Conservation (phyloP, 805 yeast genomes). For the Barnettozyma salicaria region DNA sequence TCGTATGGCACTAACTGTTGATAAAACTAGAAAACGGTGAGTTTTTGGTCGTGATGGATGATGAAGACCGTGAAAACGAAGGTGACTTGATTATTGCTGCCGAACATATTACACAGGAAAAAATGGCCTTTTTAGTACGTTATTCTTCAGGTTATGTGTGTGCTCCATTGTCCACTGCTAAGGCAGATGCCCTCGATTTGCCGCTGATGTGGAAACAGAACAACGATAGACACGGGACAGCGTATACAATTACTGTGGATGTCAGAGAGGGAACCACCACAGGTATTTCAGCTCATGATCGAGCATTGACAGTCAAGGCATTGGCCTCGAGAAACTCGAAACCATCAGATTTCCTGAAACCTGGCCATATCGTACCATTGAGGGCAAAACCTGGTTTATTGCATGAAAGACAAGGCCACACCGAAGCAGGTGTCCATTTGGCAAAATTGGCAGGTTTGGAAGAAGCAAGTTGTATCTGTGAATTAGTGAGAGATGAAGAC, state of each 20-base stretch:
- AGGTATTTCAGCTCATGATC: slow-evolving; percentile 91
- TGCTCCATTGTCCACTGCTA: slow-evolving; percentile 70
- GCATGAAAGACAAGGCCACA: slow-evolving; percentile 82
- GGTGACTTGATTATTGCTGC: slow-evolving; percentile 98
- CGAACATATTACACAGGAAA: slow-evolving; percentile 62
- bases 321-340: slow-evolving; percentile 57
- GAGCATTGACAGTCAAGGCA: slow-evolving; percentile 73
- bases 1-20: slow-evolving; percentile 3
- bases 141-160: slow-evolving; percentile 89
- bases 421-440: slow-evolving; percentile 93
- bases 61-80: slow-evolving; percentile 92
- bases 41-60: slow-evolving; percentile 94
- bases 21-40: slow-evolving; percentile 29
- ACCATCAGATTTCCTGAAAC: slow-evolving; percentile 70
- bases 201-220: slow-evolving; percentile 58
- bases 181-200: slow-evolving; percentile 75
- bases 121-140: slow-evolving; percentile 92
- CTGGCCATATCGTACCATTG: slow-evolving; percentile 92
- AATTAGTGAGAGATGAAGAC: slow-evolving; percentile 85
- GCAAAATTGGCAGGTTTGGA: slow-evolving; percentile 68
- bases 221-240: slow-evolving; percentile 90
- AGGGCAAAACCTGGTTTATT: slow-evolving; percentile 87
- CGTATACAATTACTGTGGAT: slow-evolving; percentile 92
- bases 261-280: slow-evolving; percentile 86
- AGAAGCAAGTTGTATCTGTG: slow-evolving; percentile 92